Evolutionary conservation across 2,329 filamentous ascomycete species (phyloP).

Genomic region (Aaosphaeria arxii): DNA sequence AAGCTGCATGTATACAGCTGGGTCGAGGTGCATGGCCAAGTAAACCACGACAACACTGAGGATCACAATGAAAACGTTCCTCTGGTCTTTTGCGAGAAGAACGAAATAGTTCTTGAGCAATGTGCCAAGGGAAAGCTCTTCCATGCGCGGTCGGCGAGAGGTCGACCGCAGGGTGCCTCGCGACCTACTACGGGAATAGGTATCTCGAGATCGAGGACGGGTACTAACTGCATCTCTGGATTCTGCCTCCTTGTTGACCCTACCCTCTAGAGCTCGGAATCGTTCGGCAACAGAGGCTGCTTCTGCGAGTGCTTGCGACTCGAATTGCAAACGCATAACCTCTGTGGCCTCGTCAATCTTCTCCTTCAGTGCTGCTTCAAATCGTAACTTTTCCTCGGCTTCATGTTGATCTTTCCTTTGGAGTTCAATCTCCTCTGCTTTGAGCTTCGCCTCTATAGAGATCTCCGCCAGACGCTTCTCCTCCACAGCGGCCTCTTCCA

Average conservation of each 20-base stretch:
- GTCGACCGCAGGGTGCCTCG: slow-evolving; percentile 6
- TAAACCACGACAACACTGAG: slow-evolving; percentile 45
- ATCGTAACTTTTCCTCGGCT: background rate
- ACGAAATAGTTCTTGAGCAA: slow-evolving; percentile 54
- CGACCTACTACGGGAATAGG: slow-evolving; percentile 7
- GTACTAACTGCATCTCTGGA: too few relatives aligned
- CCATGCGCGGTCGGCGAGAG: slow-evolving; percentile 10
- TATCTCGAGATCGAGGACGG: slow-evolving; percentile 1
- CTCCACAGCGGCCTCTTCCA: slow-evolving; percentile 18
- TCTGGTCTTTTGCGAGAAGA: slow-evolving; percentile 50
- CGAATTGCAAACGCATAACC: slow-evolving; percentile 27
- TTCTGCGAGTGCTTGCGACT: slow-evolving; percentile 26
- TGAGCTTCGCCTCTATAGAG: slow-evolving; percentile 23
- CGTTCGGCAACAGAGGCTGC: slow-evolving; percentile 25
- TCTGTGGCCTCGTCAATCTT: slow-evolving; percentile 33
- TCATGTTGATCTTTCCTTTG: background rate
- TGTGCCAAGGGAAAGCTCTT: slow-evolving; percentile 51
- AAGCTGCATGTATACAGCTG: slow-evolving; percentile 6
- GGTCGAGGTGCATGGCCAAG: slow-evolving; percentile 29
- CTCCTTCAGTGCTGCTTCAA: slow-evolving; percentile 4
- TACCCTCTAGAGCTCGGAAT: slow-evolving; percentile 25
- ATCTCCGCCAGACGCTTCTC: slow-evolving; percentile 15
- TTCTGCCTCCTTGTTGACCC: slow-evolving; percentile 13
- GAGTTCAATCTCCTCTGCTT: slow-evolving; percentile 6
- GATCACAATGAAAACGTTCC: slow-evolving; percentile 51